phyloP scores from a whole-genome alignment of 2,329 filamentous ascomycete genomes.

The Arthroderma uncinatum region DNA sequence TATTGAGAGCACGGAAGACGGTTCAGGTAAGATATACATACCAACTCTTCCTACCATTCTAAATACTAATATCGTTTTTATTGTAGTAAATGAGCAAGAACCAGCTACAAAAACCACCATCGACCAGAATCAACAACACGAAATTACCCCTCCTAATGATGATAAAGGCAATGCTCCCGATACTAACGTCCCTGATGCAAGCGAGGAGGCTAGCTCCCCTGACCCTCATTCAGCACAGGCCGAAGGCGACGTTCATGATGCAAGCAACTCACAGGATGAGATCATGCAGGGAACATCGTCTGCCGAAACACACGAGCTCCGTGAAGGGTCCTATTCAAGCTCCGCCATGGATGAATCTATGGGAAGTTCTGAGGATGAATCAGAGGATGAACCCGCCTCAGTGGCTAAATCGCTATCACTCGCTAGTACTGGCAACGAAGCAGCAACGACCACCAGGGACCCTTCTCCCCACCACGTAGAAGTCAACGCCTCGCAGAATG shows the following conservation, averaged over 20 bases:
- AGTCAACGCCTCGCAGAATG: background rate
- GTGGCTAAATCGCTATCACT: background rate
- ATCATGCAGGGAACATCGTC: background rate
- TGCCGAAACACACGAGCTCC: slow-evolving; percentile 5
- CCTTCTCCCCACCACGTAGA: background rate
- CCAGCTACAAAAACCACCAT: background rate
- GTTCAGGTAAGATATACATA: background rate
- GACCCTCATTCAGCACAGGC: background rate
- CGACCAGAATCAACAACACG: background rate
- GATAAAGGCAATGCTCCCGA: background rate
- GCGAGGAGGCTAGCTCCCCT: background rate
- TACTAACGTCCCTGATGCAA: background rate
- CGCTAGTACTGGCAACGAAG: background rate
- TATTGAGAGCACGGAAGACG: background rate
- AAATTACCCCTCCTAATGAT: background rate
- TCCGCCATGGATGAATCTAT: slow-evolving; percentile 33
- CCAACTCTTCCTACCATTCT: background rate
- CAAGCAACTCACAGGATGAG: background rate
- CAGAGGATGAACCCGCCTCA: background rate
- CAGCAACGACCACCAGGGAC: background rate
- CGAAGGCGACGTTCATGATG: background rate
- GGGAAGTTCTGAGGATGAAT: slow-evolving; percentile 16
- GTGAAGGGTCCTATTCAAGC: slow-evolving; percentile 19
- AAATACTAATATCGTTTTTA: background rate
- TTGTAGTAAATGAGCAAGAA: background rate